Evolutionary conservation across 2,329 filamentous ascomycete species (phyloP), one percentile per base, ranked within the genome.

Genomic region (Arachnomyces sp.): DNA sequence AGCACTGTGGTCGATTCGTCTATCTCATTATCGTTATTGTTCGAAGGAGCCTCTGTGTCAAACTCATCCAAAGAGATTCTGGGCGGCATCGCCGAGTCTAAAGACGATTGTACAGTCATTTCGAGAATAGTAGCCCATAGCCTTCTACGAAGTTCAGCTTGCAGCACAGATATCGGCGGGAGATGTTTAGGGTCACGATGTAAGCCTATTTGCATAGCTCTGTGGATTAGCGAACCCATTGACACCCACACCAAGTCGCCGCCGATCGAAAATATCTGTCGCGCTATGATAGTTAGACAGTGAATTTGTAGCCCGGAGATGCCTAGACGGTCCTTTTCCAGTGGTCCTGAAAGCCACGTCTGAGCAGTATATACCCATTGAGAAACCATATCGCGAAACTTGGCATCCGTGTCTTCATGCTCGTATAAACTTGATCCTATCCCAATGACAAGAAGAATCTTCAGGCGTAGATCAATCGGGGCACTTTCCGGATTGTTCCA

Each of bases 401-500:
- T 25, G 21, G 21, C 21, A 9, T 25, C 21, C 21, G 5, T 9
- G 9, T 25, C 21, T 25, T 25, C 21, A 25, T 25, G 21, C 21
- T 25, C 21, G 21, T 25, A 25, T 25, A 25, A 9, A 25, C 21
- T 25, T 25, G 21, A 25, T 31, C 49, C 50, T 16, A 51, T 43
- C 8, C 25, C 47, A 5, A 45, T 40, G 13, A 51, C 50, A 4
- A 54, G 47, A 15, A 47, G 41, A 21, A 51, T 32, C 30, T 48
- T 44, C 9, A 50, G 35, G 6, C 31, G 39, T 5, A 43, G 18
- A 8, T 30, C 35, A 25, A 29, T 33, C 17, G 33, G 28, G 12
- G 16, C 36, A 49, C 15, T 34, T 16, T 56, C 48, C 0, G 67
- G 64, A 12, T 65, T 62, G 0, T 55, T 59, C 76, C 77, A 82